Evolutionary conservation across 768 basidiomycete genomes (phyloP), one percentile per base, ranked within the genome.

Genomic region (Rhodotorula paludigena): DNA sequence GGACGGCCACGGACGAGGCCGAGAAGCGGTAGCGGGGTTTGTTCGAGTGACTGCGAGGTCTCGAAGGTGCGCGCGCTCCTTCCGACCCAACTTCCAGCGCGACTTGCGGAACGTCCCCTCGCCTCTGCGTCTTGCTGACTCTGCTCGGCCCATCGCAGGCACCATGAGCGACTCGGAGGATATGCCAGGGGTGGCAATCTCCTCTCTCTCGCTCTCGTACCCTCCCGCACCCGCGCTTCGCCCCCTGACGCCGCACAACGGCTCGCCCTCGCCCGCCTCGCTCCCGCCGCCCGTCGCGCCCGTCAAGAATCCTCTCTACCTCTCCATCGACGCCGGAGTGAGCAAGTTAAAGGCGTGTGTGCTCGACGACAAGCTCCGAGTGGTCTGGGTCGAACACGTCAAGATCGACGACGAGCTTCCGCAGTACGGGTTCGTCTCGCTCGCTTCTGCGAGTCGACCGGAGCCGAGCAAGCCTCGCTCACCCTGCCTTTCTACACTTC

Each of bases 281-380:
- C 41, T 57, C 41, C 42, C 56, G 18, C 56, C 39, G 38, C 36
- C 54, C n/a, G 9, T 25, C 36, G 18, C n/a, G 18, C 14, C 36
- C 4, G 18, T 18, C 38, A 25, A 28, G 14, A 39, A 39, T 38
- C 57, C 59, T 9, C 69, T 70, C n/a, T 70, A 35, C 52, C 56
- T 70, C 33, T 33, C 44, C 30, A 63, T 70, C 58, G 69, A 70
- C 36, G 55, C 60, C 3, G 51, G 56, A 5, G 56, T 54, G n/a
- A 14, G 23, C 2, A 44, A 21, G 16, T 16, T 62, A n/a, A 56
- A 51, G 33, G 64, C 64, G 2, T 61, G 60, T 20, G 45, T 70
- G 10, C 28, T 70, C 35, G 36, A 58, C 35, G 14, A 39, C 32
- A 3, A 16, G 14, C 39, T 70, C 30, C 21, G 42, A 20, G 69